Conservation (phyloP, 495 filamentous ascomycete genomes). For the Oleoguttula mirabilis region DNA sequence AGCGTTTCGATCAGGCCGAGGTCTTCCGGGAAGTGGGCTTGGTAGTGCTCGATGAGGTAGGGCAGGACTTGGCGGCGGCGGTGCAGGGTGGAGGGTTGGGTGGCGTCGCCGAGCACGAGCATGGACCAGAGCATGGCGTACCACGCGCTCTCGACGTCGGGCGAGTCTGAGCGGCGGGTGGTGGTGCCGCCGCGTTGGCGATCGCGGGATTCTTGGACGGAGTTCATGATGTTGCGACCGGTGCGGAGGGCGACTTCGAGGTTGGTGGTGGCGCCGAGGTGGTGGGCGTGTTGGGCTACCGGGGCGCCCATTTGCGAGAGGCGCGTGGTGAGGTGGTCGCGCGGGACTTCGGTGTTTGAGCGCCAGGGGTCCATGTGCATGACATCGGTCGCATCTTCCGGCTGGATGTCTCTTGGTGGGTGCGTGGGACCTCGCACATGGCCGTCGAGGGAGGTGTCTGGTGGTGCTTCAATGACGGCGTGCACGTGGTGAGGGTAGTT, state of each 20-base stretch:
- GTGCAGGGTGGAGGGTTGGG: slow-evolving; percentile 23
- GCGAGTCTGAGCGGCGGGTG: not conserved
- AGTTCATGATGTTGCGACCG: slow-evolving; percentile 66
- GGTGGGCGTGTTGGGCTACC: slow-evolving; percentile 37
- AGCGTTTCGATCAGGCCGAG: slow-evolving; percentile 52
- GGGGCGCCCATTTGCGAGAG: slow-evolving; percentile 52
- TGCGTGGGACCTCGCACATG: slow-evolving; percentile 15
- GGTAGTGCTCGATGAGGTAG: slow-evolving; percentile 56
- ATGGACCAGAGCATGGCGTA: slow-evolving; percentile 74
- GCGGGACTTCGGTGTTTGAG: slow-evolving; percentile 51
- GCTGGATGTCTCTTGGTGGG: slow-evolving; percentile 11
- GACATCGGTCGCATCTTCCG: slow-evolving; percentile 28
- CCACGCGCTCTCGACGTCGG: slow-evolving; percentile 52
- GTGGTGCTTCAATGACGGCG: slow-evolving; percentile 50
- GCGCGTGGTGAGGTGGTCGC: slow-evolving; percentile 45
- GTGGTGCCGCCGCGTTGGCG: slow-evolving; percentile 8
- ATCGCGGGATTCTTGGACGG: slow-evolving; percentile 32
- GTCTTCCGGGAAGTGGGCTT: slow-evolving; percentile 50
- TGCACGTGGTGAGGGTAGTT: slow-evolving; percentile 72
- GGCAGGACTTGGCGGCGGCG: slow-evolving; percentile 51
- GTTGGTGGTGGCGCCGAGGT: slow-evolving; percentile 47
- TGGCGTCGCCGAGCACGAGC: slow-evolving; percentile 42
- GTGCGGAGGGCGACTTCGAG: slow-evolving; percentile 61
- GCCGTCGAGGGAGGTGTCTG: slow-evolving; percentile 52
- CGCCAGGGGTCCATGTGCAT: slow-evolving; percentile 83